Base-by-base conservation (phyloP, 108 stramenopile genomes). In the Schizochytrium sp. region DNA sequence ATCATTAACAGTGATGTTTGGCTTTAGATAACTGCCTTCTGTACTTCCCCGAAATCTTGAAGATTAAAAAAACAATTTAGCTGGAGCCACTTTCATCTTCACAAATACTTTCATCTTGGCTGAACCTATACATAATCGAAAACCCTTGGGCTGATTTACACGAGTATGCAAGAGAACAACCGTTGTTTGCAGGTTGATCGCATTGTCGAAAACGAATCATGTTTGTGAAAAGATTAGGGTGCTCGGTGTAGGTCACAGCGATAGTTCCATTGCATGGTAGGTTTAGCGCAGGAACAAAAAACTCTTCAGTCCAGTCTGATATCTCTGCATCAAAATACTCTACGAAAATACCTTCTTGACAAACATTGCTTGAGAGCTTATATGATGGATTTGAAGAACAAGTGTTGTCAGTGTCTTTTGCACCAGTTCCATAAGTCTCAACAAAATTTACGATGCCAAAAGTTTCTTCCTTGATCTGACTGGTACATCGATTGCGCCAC, bases 151-250 rank as follows among this genome's bases (percentile, higher is more conserved):
- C 28, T 28, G 28, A 28, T 28, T 28, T 28, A 28, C 28, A 28
- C 28, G 28, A 28, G 19, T 19, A 17, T n/a, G 17, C 59, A 60
- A 17, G 19, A 19, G 59, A n/a, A n/a, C 59, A 60, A 17, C n/a
- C 59, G 19, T 60, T 17, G 59, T 28, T 28, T 28, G 19, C 19
- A n/a, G 19, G 17, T n/a, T 19, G 19, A n/a, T 60, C 59, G 59
- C 59, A 60, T n/a, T 60, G 59, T 17, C 59, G 59, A 17, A 60
- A 17, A n/a, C 59, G 59, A n/a, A 60, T 60, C 59, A 17, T 60
- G 59, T 60, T 17, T 17, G 59, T 60, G 59, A 60, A 60, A n/a
- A 60, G 59, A n/a, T 60, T 60, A n/a, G n/a, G 59, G 59, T 60
- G 59, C 19, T 60, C 19, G 59, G 59, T n/a, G 17, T 17, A 17